A percentile compares a stretch with the other conserved stretches of the same genome.
Conservation (phyloP, 2,329 filamentous ascomycete genomes). For the Iodosphaeria phyllophila region DNA sequence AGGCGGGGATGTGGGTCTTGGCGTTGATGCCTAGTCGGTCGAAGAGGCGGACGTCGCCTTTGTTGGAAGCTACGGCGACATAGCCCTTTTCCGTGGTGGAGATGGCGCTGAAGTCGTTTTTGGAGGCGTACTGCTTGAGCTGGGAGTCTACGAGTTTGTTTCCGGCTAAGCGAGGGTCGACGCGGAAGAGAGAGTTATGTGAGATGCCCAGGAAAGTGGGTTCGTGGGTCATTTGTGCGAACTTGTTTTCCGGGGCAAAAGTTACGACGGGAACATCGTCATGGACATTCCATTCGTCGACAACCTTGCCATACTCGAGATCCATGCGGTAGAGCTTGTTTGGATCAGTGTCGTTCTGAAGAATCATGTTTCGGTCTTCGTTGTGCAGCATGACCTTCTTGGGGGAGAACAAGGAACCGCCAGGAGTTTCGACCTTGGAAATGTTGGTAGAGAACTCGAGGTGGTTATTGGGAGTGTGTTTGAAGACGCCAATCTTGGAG, state of each 20-base stretch:
- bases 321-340: constrained; percentile 96
- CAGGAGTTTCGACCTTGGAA: constrained; percentile 80
- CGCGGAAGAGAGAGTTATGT: constrained; percentile 77
- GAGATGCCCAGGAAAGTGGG: constrained; percentile 92
- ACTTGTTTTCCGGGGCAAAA: constrained; percentile 94
- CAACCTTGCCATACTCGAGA: constrained; percentile 90
- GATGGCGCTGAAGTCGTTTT: constrained; percentile 91
- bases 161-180: constrained; percentile 78
- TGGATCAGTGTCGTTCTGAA: constrained; percentile 68
- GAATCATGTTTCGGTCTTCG: constrained; percentile 74
- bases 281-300: constrained; percentile 97
- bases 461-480: constrained; percentile 81
- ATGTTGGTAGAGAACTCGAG: constrained; percentile 95
- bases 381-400: constrained; percentile 95
- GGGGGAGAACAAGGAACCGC: constrained; percentile 74
- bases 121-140: constrained; percentile 88
- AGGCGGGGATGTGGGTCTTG: constrained; percentile 88
- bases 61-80: constrained; percentile 91
- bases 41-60: constrained; percentile 92
- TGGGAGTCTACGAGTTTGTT: constrained; percentile 86
- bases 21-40: constrained; percentile 92
- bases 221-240: constrained; percentile 88
- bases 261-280: constrained; percentile 86
- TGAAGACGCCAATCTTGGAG: constrained; percentile 97
- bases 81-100: constrained; percentile 94